Conservation (phyloP, 768 basidiomycete species). For the Rhodocollybia butyracea region DNA sequence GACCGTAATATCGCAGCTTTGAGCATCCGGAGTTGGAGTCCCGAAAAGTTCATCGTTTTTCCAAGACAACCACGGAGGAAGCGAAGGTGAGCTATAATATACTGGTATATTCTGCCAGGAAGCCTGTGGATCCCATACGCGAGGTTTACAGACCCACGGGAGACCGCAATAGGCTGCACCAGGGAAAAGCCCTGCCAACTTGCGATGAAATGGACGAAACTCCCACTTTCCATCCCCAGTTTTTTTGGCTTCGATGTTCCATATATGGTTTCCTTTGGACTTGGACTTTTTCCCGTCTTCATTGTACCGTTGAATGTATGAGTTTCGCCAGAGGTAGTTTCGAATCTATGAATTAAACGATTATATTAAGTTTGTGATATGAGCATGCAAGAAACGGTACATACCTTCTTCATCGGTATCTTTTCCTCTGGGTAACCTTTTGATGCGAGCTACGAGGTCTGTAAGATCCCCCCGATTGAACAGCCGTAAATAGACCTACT, state of each 20-base stretch:
- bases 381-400: conserved; percentile 11
- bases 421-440: conserved; percentile 92
- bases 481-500: too few relatives aligned
- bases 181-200: conserved; percentile 81
- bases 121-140: conserved; percentile 96
- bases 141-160: conserved; percentile 87
- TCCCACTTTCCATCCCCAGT: conserved; percentile 71
- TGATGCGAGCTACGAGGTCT: conserved; percentile 58
- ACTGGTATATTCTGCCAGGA: conserved; percentile 79
- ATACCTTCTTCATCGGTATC: conserved; percentile 94
- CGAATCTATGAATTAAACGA: conserved; percentile 55
- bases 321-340: conserved; percentile 94
- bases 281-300: conserved; percentile 99
- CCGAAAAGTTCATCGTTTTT: conserved; percentile 80
- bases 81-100: conserved; percentile 71
- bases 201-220: conserved; percentile 86
- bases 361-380: conserved; percentile 12
- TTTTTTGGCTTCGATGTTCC: conserved; percentile 97
- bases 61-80: conserved; percentile 90
- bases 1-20: conserved; percentile 70
- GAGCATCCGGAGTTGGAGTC: conserved; percentile 72
- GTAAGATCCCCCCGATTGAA: too few relatives aligned
- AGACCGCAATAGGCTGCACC: conserved; percentile 78
- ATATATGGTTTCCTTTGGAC: conserved; percentile 98
- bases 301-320: conserved; percentile 94